Base-by-base conservation (phyloP, 306 rosid genomes). In the Castanea crenata region DNA sequence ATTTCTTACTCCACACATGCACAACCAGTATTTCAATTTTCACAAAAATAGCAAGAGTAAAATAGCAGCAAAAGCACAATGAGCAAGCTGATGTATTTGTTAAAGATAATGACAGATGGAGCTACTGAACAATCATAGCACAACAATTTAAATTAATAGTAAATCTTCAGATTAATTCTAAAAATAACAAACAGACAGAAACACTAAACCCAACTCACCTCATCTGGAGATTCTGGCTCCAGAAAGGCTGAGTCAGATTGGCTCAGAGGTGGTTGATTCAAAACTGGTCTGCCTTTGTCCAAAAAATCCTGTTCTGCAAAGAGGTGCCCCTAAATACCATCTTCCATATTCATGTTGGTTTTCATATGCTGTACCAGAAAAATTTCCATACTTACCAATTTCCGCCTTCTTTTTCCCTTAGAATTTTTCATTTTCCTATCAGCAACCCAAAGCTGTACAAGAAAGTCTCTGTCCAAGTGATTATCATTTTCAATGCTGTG, bases 181-280 rank as follows among this genome's bases (percentile, higher is more conserved):
- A 35, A 18, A 67, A 67, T 35, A 34, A 34, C 27, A 67, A 34
- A 18, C 2, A 19, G 8, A 23, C 13, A 67, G 21, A 1, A 16
- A 16, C 8, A 9, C 21, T 19, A 67, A 67, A 19, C 9, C 71
- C 27, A 14, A 19, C 54, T 81, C 57, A 90, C 97, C 94, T 92
- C 98, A 76, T 82, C 83, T 0, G 93, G 92, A 75, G 91, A 78
- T 15, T 86, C 83, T 9, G 95, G 91, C 44, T 83, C 59, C 38
- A 89, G 78, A 77, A 75, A 80, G 4, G 81, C 92, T 0, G 93
- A 62, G 55, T 80, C 57, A 6, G 96, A 87, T 80, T 92, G 97
- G 74, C 97, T 92, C 12, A 84, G 86, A 76, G 93, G 97, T 2
- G 94, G 97, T 69, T 92, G 97, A 65, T 81, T 81, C 88, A 84